Evolutionary conservation across 352 stramenopile species (phyloP).

Genomic region (Pythium grandisporangium): DNA sequence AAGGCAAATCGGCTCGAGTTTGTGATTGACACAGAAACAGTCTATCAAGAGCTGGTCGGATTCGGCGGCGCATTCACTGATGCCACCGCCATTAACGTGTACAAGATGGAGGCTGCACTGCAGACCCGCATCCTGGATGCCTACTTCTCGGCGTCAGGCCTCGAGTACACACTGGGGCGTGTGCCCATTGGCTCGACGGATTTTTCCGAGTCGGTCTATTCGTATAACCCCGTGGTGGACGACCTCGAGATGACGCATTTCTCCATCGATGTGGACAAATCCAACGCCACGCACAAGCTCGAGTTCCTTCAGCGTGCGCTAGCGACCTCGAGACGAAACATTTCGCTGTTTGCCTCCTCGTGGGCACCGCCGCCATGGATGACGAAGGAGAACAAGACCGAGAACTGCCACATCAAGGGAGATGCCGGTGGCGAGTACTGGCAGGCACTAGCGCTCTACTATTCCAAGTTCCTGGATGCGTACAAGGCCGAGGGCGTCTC

Average conservation of each 20-base stretch:
- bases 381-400: constrained; percentile 44
- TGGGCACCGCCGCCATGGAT: constrained; percentile 79
- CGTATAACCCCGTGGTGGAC: constrained; percentile 22
- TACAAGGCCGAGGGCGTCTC: constrained; percentile 47
- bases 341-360: constrained; percentile 59
- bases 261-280: constrained; percentile 57
- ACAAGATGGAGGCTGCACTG: constrained; percentile 35
- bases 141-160: constrained; percentile 50
- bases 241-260: constrained; percentile 52
- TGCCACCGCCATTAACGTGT: constrained; percentile 56
- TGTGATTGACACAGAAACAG: constrained; percentile 21
- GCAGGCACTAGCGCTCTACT: constrained; percentile 60
- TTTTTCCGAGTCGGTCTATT: constrained; percentile 54
- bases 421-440: constrained; percentile 29
- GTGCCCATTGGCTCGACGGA: constrained; percentile 74
- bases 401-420: constrained; percentile 36
- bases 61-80: constrained; percentile 85
- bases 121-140: constrained; percentile 48
- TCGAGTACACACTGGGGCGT: constrained; percentile 60
- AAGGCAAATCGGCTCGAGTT: too few species aligned
- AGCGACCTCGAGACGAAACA: constrained; percentile 14
- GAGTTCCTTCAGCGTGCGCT: constrained; percentile 24
- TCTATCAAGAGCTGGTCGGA: constrained; percentile 56
- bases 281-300: constrained; percentile 21
- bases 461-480: constrained; percentile 69